Evolutionary conservation across 768 basidiomycete species (phyloP).

Genomic region (Boletus huronensis): DNA sequence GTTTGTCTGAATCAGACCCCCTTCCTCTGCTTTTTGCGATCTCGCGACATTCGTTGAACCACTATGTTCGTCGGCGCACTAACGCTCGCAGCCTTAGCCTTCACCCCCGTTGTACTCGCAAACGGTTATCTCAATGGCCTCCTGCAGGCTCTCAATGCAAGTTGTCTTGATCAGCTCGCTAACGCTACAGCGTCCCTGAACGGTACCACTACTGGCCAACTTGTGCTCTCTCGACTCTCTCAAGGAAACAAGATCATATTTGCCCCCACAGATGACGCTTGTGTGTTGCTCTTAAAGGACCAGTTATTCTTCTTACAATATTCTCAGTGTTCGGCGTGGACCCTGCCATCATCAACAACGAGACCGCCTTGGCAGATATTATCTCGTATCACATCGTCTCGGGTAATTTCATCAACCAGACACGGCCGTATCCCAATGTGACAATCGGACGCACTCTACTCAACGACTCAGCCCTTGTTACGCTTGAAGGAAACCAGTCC

Average conservation of each 20-base stretch:
- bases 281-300: slow-evolving; percentile 33
- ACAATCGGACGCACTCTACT: slow-evolving; percentile 67
- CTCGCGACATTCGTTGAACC: neutral
- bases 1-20: neutral
- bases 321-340: slow-evolving; percentile 5
- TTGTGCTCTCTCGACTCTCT: slow-evolving; percentile 42
- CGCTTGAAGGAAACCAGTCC: slow-evolving; percentile 53
- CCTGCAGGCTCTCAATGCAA: slow-evolving; percentile 34
- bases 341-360: slow-evolving; percentile 23
- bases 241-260: slow-evolving; percentile 51
- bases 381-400: slow-evolving; percentile 56
- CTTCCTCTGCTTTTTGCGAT: neutral
- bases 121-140: slow-evolving; percentile 34
- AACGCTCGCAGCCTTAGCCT: slow-evolving; percentile 15
- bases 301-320: neutral
- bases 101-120: slow-evolving; percentile 30
- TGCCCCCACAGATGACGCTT: slow-evolving; percentile 53
- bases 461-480: slow-evolving; percentile 43
- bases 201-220: slow-evolving; percentile 39
- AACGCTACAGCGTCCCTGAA: slow-evolving; percentile 40
- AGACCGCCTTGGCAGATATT: slow-evolving; percentile 41
- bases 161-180: slow-evolving; percentile 44
- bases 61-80: slow-evolving; percentile 19
- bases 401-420: slow-evolving; percentile 45
- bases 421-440: slow-evolving; percentile 49